These are phyloP conservation scores for Lobosporangium transversale DNA, from an alignment of 192 early-diverging fungal species.

Conservation along the genomic window DNA sequence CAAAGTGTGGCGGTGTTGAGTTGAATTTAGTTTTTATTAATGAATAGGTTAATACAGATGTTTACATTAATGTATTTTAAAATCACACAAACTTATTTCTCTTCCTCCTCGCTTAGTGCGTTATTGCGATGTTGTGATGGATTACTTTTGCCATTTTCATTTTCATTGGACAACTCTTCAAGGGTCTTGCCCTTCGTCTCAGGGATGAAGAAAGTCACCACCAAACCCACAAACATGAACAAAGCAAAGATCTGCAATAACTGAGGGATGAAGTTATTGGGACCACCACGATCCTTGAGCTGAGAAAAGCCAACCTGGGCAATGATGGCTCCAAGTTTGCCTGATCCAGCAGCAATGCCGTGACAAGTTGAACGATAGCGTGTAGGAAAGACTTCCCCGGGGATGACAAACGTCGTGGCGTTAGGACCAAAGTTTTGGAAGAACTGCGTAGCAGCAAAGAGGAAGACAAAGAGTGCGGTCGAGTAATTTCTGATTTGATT, in stretches of 20 bases:
- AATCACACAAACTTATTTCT: no score
- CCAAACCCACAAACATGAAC: constrained; percentile 79
- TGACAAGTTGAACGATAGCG: constrained; percentile 79
- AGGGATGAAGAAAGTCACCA: constrained; percentile 68
- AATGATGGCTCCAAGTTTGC: constrained; percentile 79
- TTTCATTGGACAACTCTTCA: constrained; percentile 67
- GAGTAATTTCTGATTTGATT: constrained; percentile 67
- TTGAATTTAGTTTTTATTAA: no score
- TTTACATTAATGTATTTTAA: no score
- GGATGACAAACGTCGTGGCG: constrained; percentile 85
- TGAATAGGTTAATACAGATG: no score
- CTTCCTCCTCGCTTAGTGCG: no score
- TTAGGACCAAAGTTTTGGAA: constrained; percentile 98
- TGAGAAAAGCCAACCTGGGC: constrained; percentile 76
- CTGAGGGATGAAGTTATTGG: constrained; percentile 66
- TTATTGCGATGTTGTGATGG: no score
- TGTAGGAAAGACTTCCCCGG: constrained; percentile 84
- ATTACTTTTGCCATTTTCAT: no score
- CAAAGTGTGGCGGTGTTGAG: no score
- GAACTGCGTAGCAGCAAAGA: constrained; percentile 74
- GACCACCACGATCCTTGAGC: constrained; percentile 74
- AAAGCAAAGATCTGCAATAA: constrained; percentile 76
- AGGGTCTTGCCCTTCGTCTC: constrained; percentile 81
- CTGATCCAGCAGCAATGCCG: constrained; percentile 80
- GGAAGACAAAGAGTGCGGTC: constrained; percentile 62